A percentile compares a stretch with the other conserved stretches of the same genome.
Conservation (phyloP, 306 rosid genomes). For the Quercus gilva region DNA sequence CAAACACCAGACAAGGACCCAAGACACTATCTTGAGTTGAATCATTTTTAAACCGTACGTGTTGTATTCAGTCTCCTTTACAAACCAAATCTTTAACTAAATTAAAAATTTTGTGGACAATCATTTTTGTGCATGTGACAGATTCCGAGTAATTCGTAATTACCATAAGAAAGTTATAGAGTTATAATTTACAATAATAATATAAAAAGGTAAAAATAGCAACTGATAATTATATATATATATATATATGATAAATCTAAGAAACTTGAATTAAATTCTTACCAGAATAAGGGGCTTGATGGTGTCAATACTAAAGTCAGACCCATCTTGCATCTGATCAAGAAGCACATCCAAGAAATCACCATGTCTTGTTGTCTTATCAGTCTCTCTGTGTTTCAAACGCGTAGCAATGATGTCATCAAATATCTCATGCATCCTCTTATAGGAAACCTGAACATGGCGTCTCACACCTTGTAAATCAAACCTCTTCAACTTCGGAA, state of each 20-base stretch:
- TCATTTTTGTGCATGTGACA: too few relatives aligned
- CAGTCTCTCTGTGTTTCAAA: slow-evolving; percentile 6
- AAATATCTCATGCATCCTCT: slow-evolving; percentile 48
- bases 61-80: too few relatives aligned
- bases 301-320: slow-evolving; percentile 31
- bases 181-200: too few relatives aligned
- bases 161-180: too few relatives aligned
- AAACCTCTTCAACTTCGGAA: slow-evolving; percentile 38
- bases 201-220: too few relatives aligned
- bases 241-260: neutral
- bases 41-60: too few relatives aligned
- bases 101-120: too few relatives aligned
- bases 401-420: slow-evolving; percentile 39
- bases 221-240: neutral
- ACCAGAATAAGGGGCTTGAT: slow-evolving; percentile 60
- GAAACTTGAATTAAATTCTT: neutral
- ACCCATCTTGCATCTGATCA: slow-evolving; percentile 33
- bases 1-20: too few relatives aligned
- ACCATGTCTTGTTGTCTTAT: neutral
- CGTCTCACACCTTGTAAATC: slow-evolving; percentile 51
- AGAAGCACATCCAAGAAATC: slow-evolving; percentile 59
- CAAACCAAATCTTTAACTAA: too few relatives aligned
- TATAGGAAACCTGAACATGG: slow-evolving; percentile 43
- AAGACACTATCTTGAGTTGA: too few relatives aligned
- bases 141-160: too few relatives aligned